Conservation (phyloP, 805 yeast genomes). For the Saturnispora zaruensis region DNA sequence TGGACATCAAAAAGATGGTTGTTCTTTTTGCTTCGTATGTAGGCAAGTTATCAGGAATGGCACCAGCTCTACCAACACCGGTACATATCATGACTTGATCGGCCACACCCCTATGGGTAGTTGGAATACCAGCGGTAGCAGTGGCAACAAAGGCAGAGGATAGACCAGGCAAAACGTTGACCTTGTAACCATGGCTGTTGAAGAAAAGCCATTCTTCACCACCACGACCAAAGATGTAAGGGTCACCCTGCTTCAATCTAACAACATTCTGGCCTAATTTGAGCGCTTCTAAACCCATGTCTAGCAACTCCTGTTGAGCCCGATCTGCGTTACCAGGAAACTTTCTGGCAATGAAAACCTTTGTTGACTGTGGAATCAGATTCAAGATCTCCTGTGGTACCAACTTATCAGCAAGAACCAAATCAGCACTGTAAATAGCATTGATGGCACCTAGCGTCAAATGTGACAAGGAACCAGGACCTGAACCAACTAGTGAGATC, state of each 20-base stretch:
- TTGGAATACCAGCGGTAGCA: slow-evolving; percentile 71
- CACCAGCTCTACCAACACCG: slow-evolving; percentile 88
- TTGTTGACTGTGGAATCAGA: slow-evolving; percentile 68
- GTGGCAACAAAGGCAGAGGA: slow-evolving; percentile 89
- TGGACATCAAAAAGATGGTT: slow-evolving; percentile 80
- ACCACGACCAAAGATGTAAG: slow-evolving; percentile 92
- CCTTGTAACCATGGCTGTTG: slow-evolving; percentile 54
- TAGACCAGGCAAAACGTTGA: slow-evolving; percentile 77
- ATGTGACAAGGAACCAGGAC: slow-evolving; percentile 82
- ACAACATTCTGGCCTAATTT: slow-evolving; percentile 68
- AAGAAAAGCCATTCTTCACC: slow-evolving; percentile 84
- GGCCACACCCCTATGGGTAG: slow-evolving; percentile 85
- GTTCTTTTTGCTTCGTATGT: slow-evolving; percentile 66
- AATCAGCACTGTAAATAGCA: slow-evolving; percentile 74
- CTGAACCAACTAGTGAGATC: slow-evolving; percentile 84
- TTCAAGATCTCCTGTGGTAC: slow-evolving; percentile 85
- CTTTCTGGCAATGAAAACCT: slow-evolving; percentile 78
- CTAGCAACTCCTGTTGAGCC: slow-evolving; percentile 79
- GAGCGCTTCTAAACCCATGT: slow-evolving; percentile 61
- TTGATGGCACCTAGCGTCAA: slow-evolving; percentile 79
- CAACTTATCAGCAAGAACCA: slow-evolving; percentile 80
- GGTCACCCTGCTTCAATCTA: slow-evolving; percentile 92
- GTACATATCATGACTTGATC: slow-evolving; percentile 92
- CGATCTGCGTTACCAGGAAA: slow-evolving; percentile 95
- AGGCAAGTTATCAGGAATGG: slow-evolving; percentile 62